Evolutionary conservation across 768 basidiomycete genomes (phyloP).

Genomic region (Leccinum sublutescens): DNA sequence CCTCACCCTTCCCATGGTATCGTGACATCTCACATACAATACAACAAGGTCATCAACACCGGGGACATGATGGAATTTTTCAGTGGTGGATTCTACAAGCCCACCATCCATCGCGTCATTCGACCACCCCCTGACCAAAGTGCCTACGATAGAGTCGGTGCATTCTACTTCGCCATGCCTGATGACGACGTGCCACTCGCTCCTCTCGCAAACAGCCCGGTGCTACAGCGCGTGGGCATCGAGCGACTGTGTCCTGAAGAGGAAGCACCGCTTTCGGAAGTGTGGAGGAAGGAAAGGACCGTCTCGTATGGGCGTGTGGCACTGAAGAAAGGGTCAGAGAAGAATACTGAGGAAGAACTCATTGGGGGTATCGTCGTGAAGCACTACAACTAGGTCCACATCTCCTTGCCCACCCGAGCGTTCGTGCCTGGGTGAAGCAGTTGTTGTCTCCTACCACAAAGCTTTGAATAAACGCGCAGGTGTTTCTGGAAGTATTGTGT

Average conservation of each 20-base stretch:
- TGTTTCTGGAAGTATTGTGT: neutral
- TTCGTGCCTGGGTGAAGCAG: neutral
- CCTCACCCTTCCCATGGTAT: neutral
- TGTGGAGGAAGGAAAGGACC: constrained; percentile 50
- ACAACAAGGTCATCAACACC: constrained; percentile 54
- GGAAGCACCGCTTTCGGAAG: constrained; percentile 47
- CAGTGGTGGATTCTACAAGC: constrained; percentile 55
- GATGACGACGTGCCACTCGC: constrained; percentile 49
- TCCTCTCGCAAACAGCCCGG: constrained; percentile 44
- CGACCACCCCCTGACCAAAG: constrained; percentile 56
- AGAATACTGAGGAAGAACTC: constrained; percentile 52
- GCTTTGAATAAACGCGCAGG: neutral
- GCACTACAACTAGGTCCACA: constrained; percentile 46
- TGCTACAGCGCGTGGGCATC: constrained; percentile 45
- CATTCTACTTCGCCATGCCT: constrained; percentile 54
- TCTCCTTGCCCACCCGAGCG: neutral
- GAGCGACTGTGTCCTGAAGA: constrained; percentile 34
- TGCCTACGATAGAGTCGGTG: constrained; percentile 46
- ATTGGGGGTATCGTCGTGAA: constrained; percentile 54
- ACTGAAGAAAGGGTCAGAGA: constrained; percentile 37
- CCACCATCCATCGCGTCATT: constrained; percentile 60
- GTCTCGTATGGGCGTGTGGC: constrained; percentile 49
- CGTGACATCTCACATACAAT: neutral
- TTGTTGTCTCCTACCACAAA: too few species aligned
- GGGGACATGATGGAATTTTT: constrained; percentile 60